Conservation (phyloP, 208 protist species). For the Naegleria lovaniensis region DNA sequence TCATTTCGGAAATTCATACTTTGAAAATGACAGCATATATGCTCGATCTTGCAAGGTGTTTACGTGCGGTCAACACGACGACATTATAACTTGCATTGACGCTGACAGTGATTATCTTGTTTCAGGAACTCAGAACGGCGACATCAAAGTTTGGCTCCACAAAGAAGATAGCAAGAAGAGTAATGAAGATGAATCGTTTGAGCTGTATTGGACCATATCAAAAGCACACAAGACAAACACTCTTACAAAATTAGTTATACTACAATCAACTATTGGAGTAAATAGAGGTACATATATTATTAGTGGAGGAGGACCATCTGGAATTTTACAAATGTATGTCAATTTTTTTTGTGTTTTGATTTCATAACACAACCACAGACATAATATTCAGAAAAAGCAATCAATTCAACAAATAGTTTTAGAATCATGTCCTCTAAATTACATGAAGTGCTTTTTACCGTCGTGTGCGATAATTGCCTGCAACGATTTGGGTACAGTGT, state of each 20-base stretch:
- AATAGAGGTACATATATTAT: background rate
- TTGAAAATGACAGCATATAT: background rate
- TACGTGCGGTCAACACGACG: background rate
- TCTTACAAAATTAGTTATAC: background rate
- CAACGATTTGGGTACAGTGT: background rate
- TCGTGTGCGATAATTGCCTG: background rate
- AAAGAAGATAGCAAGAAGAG: background rate
- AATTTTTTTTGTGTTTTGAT: background rate
- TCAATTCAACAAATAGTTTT: background rate
- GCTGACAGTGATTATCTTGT: background rate
- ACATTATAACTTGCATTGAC: background rate
- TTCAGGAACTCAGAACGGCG: background rate
- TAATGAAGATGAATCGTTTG: background rate
- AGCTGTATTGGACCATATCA: background rate
- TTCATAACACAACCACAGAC: no score
- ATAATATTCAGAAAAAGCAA: background rate
- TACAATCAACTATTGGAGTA: background rate
- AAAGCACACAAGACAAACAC: background rate
- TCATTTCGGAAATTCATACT: background rate
- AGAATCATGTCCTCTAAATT: background rate
- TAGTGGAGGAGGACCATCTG: background rate
- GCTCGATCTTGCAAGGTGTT: background rate
- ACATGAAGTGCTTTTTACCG: background rate
- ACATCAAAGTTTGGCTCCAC: background rate
- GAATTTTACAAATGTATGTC: background rate